Percentiles rank a stretch among this genome's conserved stretches.
Evolutionary conservation across 208 protist species (phyloP).

Genomic region (Angomonas deanei): DNA sequence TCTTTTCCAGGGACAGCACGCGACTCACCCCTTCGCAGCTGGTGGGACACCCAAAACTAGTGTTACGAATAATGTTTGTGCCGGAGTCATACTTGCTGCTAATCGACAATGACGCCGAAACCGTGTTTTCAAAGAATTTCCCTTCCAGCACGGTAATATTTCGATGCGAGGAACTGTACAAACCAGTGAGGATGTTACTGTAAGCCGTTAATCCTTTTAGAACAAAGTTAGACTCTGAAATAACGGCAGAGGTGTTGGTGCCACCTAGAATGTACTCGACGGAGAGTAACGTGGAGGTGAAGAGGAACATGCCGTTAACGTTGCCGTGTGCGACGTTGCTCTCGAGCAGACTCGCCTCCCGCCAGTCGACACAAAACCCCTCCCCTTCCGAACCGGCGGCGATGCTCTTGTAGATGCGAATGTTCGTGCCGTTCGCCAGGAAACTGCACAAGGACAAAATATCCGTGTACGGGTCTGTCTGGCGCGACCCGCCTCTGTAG

Average conservation of each 20-base stretch:
- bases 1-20: not conserved
- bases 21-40: conserved; percentile 2
- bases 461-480: not conserved
- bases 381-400: conserved; percentile 39
- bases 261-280: not conserved
- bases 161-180: conserved; percentile 31
- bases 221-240: conserved; percentile 1
- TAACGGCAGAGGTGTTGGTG: not conserved
- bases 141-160: conserved; percentile 15
- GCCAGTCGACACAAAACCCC: conserved; percentile 30
- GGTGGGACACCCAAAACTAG: conserved; percentile 17
- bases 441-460: conserved; percentile 32
- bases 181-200: conserved; percentile 24
- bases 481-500: conserved; percentile 2
- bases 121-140: conserved; percentile 29
- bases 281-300: not conserved
- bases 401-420: not conserved
- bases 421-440: conserved; percentile 17
- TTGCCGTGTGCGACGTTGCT: conserved; percentile 27
- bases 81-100: conserved; percentile 11
- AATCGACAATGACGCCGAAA: conserved; percentile 22
- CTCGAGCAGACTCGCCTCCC: not conserved
- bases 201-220: not conserved
- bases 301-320: conserved; percentile 34
- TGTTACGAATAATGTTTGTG: conserved; percentile 7